Percentiles rank a stretch among this genome's conserved stretches.
Conservation (phyloP, 768 basidiomycete genomes). For the Hygrophorus pudorinus region DNA sequence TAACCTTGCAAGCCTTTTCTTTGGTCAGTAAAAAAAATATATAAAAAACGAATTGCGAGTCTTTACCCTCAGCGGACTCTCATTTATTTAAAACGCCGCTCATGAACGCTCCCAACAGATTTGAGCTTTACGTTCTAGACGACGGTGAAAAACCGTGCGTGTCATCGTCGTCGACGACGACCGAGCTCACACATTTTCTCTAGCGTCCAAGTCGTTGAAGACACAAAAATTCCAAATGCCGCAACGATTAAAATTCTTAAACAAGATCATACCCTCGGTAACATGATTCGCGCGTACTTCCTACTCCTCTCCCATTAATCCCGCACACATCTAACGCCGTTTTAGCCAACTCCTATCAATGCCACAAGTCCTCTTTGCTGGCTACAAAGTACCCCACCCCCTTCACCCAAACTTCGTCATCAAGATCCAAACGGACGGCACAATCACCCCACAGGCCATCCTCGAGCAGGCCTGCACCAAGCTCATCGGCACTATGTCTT, state of each 20-base stretch:
- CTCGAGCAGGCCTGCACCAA: slow-evolving; percentile 78
- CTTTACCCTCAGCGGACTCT: slow-evolving; percentile 10
- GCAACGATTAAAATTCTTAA: slow-evolving; percentile 91
- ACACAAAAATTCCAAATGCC: slow-evolving; percentile 96
- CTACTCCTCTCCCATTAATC: slow-evolving; percentile 5
- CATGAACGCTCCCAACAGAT: slow-evolving; percentile 95
- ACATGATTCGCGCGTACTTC: slow-evolving; percentile 90
- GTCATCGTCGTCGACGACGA: slow-evolving; percentile 1
- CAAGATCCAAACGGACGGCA: slow-evolving; percentile 93
- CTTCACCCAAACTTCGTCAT: slow-evolving; percentile 90
- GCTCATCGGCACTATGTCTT: slow-evolving; percentile 62
- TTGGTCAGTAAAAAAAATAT: too few species aligned
- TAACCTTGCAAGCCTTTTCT: too few species aligned
- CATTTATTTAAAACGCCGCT: slow-evolving; percentile 3
- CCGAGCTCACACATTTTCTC: neutral
- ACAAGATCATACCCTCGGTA: slow-evolving; percentile 94
- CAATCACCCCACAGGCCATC: slow-evolving; percentile 68
- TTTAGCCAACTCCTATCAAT: slow-evolving; percentile 81
- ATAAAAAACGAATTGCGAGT: too few species aligned
- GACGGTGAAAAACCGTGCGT: slow-evolving; percentile 93
- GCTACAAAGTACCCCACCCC: slow-evolving; percentile 97
- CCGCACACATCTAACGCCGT: neutral
- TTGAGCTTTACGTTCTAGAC: slow-evolving; percentile 83
- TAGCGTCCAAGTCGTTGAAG: slow-evolving; percentile 87
- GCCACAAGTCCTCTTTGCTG: slow-evolving; percentile 87